Percentiles rank a stretch among this genome's conserved stretches.
phyloP scores from a whole-genome alignment of 345 rosid species.

The Geranium rotundifolium region DNA sequence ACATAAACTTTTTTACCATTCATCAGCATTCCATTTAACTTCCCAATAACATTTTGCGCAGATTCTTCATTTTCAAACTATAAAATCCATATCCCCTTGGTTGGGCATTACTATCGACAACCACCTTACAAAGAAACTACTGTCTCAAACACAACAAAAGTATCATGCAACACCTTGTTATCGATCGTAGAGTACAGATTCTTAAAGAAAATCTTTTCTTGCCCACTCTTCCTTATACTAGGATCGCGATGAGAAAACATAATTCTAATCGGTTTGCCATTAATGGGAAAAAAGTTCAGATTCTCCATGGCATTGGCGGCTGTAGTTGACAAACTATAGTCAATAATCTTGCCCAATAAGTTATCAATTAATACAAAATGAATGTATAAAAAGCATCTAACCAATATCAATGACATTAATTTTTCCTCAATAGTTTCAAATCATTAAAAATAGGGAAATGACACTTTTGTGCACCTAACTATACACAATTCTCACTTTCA shows the following conservation, averaged over 20 bases:
- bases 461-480: no score
- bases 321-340: constrained; percentile 14
- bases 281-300: constrained; percentile 63
- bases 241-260: constrained; percentile 96
- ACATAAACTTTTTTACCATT: constrained; percentile 92
- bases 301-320: constrained; percentile 78
- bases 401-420: no score
- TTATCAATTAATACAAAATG: neutral
- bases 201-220: constrained; percentile 89
- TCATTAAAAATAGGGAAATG: no score
- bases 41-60: constrained; percentile 70
- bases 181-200: constrained; percentile 77
- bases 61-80: constrained; percentile 74
- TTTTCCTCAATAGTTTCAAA: no score
- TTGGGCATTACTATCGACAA: constrained; percentile 62
- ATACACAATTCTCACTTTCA: no score
- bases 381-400: neutral
- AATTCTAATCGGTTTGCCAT: constrained; percentile 58
- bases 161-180: constrained; percentile 84
- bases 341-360: neutral
- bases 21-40: constrained; percentile 81
- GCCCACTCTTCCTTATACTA: constrained; percentile 74
- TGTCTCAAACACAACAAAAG: constrained; percentile 73
- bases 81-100: constrained; percentile 91
- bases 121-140: constrained; percentile 88